These are phyloP conservation scores for Pythium utonaiense DNA, from an alignment of 352 stramenopile species.

Conservation along the genomic window DNA sequence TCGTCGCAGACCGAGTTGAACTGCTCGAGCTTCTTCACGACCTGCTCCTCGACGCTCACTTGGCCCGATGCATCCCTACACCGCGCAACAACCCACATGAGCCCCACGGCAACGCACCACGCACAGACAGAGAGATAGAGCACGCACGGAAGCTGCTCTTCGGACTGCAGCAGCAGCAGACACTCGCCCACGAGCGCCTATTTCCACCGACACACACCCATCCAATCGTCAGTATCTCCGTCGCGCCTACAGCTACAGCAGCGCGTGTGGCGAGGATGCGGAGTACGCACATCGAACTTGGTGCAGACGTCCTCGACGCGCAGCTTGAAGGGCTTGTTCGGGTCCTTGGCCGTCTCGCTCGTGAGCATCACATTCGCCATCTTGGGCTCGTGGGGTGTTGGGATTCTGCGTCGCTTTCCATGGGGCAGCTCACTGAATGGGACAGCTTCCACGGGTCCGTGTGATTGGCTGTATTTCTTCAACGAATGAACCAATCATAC, in stretches of 20 bases:
- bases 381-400: neutral
- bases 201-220: neutral
- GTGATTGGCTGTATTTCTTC: slow-evolving; percentile 11
- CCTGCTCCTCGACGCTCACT: slow-evolving; percentile 54
- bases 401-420: neutral
- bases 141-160: slow-evolving; percentile 67
- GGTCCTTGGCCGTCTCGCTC: slow-evolving; percentile 85
- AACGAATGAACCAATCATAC: neutral
- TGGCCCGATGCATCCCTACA: slow-evolving; percentile 35
- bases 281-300: slow-evolving; percentile 67
- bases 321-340: slow-evolving; percentile 85
- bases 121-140: neutral
- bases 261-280: slow-evolving; percentile 1
- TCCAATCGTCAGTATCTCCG: neutral
- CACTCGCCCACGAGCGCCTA: slow-evolving; percentile 76
- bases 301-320: slow-evolving; percentile 81
- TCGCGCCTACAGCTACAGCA: neutral
- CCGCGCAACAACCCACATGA: neutral
- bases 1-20: slow-evolving; percentile 88
- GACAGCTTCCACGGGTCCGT: neutral
- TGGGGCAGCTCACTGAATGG: neutral
- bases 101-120: neutral
- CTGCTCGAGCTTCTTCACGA: slow-evolving; percentile 85
- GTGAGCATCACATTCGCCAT: slow-evolving; percentile 89
- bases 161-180: slow-evolving; percentile 67